Evolutionary conservation across 257 asterid species (phyloP).

Genomic region (Paraleonurus japonicus): DNA sequence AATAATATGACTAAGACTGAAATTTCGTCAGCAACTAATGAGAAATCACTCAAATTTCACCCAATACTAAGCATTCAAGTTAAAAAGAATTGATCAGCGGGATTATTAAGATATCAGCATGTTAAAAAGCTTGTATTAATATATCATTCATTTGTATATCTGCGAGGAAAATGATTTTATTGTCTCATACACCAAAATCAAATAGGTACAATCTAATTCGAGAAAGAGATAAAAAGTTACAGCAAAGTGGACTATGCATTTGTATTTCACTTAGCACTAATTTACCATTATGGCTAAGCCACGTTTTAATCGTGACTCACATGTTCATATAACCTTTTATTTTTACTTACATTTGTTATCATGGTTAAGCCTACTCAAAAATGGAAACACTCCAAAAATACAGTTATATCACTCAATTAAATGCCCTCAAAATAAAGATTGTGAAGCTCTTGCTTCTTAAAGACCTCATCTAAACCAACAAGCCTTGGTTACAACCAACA

Average conservation of each 20-base stretch:
- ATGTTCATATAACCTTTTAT: background rate
- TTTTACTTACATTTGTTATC: background rate
- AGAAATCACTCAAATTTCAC: background rate
- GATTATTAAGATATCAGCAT: background rate
- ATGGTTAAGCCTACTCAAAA: background rate
- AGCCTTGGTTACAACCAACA: background rate
- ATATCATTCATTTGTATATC: slow-evolving; percentile 19
- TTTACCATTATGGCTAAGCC: background rate
- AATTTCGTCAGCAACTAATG: background rate
- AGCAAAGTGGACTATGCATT: slow-evolving; percentile 17
- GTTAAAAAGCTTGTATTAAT: background rate
- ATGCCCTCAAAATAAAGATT: background rate
- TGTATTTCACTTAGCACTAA: slow-evolving; percentile 51
- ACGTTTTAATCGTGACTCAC: background rate
- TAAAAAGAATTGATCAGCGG: background rate
- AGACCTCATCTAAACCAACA: background rate
- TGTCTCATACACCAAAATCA: slow-evolving; percentile 22
- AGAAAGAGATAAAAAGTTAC: slow-evolving; percentile 3
- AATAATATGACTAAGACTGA: background rate
- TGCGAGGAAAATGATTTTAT: slow-evolving; percentile 37
- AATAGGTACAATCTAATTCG: background rate
- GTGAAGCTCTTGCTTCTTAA: background rate
- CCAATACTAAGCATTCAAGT: background rate
- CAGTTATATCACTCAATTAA: slow-evolving; percentile 14
- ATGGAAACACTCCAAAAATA: background rate